Conservation (phyloP, 495 filamentous ascomycete species). For the Viridothelium virens region DNA sequence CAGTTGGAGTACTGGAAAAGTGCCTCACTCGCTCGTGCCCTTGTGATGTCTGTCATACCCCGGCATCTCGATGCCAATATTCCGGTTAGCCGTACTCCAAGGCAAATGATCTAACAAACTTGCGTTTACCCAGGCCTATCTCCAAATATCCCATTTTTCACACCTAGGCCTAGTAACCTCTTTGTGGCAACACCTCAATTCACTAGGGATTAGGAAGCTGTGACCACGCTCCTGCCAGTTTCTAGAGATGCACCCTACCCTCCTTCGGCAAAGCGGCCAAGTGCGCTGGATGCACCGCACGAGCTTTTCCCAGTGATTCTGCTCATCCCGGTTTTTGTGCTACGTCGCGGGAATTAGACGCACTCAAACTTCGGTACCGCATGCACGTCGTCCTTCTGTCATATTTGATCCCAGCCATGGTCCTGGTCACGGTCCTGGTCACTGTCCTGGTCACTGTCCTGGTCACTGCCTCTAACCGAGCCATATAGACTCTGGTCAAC, state of each 20-base stretch:
- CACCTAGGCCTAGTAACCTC: neutral
- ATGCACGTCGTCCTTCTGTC: neutral
- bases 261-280: constrained; percentile 5
- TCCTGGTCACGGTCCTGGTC: neutral
- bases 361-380: neutral
- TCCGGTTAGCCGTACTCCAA: neutral
- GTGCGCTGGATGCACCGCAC: neutral
- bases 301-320: neutral
- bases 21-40: constrained; percentile 2
- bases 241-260: neutral
- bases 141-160: neutral
- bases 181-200: no score
- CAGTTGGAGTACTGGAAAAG: neutral
- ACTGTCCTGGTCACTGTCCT: neutral
- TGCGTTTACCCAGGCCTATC: neutral
- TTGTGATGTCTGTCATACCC: constrained; percentile 6
- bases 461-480: neutral
- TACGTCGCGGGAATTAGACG: neutral
- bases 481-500: neutral
- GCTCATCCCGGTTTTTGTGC: neutral
- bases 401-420: neutral
- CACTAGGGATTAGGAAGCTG: no score
- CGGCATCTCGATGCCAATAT: neutral
- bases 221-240: no score
- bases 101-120: no score